Evolutionary conservation across 352 stramenopile species (phyloP), one percentile per base, ranked within the genome.

Genomic region (Phytopythium mirpurense): DNA sequence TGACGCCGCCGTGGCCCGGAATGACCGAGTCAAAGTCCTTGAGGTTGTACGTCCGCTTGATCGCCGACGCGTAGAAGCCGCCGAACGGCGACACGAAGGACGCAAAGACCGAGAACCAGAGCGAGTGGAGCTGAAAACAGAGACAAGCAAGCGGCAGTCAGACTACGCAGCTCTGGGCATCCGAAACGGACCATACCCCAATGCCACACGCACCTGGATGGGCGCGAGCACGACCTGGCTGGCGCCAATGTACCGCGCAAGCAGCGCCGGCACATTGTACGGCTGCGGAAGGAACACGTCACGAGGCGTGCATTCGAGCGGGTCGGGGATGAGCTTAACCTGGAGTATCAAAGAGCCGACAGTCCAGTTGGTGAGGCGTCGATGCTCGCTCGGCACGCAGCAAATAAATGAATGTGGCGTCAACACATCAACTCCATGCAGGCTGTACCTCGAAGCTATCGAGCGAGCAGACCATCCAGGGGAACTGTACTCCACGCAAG

Each of bases 1-100:
- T 98, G 52, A 98, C 77, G 29, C 96, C 96, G 43, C 96, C 96
- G 63, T 99, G 97, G 50, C 97, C 97, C 2, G 97, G 97, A 56
- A 99, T 99, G 43, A 99, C 77, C 26, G 86, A 95, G 59, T 98
- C 97, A 70, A 99, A 99, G 75, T 99, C 97, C 77, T 99, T 99
- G 47, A 98, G 84, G 44, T 95, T 88, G 77, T 99, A 99, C 24
- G 97, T 98, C 45, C 97, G 88, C 77, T 99, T 99, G 59, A 99
- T 98, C 23, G 96, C 97, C 38, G 87, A 98, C 3, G 97, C 97
- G 65, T 99, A 95, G 70, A 99, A 99, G 35, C 97, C 97, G 49
- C 97, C 97, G 68, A 99, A 99, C 24, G 97, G 97, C 29, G 97
- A 96, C n/a, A 99, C 91, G 24, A 99, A 67, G 40, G 91, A 98